Evolutionary conservation across 148 eudicot genomes (phyloP).

Genomic region (Fagopyrum esculentum): DNA sequence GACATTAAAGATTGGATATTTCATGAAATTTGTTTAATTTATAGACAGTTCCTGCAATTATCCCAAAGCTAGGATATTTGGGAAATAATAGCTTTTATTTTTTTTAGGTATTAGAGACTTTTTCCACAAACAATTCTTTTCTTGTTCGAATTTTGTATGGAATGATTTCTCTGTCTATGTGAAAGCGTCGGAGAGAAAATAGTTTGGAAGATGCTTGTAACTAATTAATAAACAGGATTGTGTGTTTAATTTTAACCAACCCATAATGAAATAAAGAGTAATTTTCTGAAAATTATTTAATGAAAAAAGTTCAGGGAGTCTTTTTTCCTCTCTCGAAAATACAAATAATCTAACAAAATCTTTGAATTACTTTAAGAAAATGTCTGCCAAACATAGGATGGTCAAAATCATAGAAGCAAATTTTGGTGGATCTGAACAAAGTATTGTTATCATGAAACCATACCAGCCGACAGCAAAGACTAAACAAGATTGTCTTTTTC

Average conservation of each 20-base stretch:
- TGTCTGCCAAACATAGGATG: too few relatives aligned
- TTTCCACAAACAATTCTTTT: conserved; percentile 7
- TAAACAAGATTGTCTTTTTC: not conserved
- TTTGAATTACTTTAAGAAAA: too few relatives aligned
- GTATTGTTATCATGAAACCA: not conserved
- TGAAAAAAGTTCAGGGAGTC: too few relatives aligned
- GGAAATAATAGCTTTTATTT: not conserved
- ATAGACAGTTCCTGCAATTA: too few relatives aligned
- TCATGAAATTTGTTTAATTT: too few relatives aligned
- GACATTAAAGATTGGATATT: too few relatives aligned
- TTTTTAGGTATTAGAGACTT: not conserved
- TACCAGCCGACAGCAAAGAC: not conserved
- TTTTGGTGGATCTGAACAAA: not conserved
- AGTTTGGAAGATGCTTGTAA: not conserved
- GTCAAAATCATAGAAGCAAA: not conserved
- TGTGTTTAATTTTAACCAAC: too few relatives aligned
- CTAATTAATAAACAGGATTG: not conserved
- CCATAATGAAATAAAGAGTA: too few relatives aligned
- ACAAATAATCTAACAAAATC: too few relatives aligned
- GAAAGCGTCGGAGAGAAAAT: not conserved
- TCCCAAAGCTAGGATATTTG: too few relatives aligned
- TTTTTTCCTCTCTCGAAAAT: too few relatives aligned
- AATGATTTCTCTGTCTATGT: not conserved
- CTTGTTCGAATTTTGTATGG: conserved; percentile 1
- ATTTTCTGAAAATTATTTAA: too few relatives aligned